Percentiles rank a stretch among this genome's conserved stretches.
These are phyloP conservation scores for Chlorella sp. DNA, from an alignment of 139 green algal species.

Conservation along the genomic window DNA sequence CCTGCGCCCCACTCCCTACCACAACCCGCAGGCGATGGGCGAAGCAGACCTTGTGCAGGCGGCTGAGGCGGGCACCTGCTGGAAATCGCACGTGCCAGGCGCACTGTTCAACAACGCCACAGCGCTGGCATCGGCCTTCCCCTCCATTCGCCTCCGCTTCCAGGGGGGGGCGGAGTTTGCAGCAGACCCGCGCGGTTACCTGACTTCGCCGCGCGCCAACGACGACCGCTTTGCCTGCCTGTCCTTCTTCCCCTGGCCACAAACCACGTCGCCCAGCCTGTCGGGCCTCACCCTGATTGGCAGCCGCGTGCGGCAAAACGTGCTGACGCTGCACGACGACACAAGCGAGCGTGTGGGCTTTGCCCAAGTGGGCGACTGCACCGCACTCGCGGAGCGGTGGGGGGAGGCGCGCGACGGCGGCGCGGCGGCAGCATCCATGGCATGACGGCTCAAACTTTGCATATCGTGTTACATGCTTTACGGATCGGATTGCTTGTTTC, in stretches of 20 bases:
- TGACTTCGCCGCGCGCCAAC: background rate
- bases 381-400: background rate
- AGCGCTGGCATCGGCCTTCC: background rate
- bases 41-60: too few species aligned
- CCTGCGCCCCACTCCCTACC: too few species aligned
- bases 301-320: background rate
- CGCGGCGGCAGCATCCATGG: too few species aligned
- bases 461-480: too few species aligned
- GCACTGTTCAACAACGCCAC: background rate
- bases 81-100: background rate
- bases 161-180: background rate
- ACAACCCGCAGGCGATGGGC: too few species aligned
- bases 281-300: background rate
- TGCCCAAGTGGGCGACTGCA: background rate
- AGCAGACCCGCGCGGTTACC: background rate
- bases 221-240: background rate
- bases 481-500: too few species aligned
- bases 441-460: too few species aligned
- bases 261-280: background rate
- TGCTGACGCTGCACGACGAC: slow-evolving; percentile 4
- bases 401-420: too few species aligned
- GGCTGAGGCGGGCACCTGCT: background rate
- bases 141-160: background rate
- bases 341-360: background rate
- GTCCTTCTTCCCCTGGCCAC: background rate